Evolutionary conservation across 495 filamentous ascomycete species (phyloP).

Genomic region (Podospora anserina): DNA sequence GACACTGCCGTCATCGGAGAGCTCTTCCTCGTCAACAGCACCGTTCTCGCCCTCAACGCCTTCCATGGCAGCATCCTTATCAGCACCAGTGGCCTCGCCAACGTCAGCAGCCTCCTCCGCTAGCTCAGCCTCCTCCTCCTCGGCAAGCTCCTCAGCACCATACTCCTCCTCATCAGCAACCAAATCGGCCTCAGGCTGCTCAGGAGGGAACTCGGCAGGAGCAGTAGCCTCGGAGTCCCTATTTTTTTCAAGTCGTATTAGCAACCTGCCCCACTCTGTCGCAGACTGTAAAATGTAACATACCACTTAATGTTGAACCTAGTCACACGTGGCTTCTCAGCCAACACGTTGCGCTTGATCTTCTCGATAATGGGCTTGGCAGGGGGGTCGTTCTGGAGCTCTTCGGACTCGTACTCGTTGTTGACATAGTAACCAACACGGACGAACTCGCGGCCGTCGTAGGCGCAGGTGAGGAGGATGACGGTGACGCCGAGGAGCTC

Average conservation of each 20-base stretch:
- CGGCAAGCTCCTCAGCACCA: slow-evolving; percentile 78
- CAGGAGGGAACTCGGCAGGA: slow-evolving; percentile 91
- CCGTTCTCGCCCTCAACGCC: slow-evolving; percentile 57
- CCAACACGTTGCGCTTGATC: slow-evolving; percentile 84
- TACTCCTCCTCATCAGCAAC: slow-evolving; percentile 84
- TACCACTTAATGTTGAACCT: slow-evolving; percentile 99
- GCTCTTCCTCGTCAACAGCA: slow-evolving; percentile 63
- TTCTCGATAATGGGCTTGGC: slow-evolving; percentile 88
- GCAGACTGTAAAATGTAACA: slow-evolving; percentile 20
- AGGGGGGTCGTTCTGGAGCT: slow-evolving; percentile 81
- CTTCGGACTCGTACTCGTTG: slow-evolving; percentile 94
- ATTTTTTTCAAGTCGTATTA: neutral
- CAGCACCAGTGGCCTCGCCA: slow-evolving; percentile 44
- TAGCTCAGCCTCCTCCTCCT: slow-evolving; percentile 55
- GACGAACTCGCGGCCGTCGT: slow-evolving; percentile 94
- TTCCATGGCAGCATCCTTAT: slow-evolving; percentile 81
- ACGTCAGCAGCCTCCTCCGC: slow-evolving; percentile 32
- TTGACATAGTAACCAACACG: slow-evolving; percentile 99
- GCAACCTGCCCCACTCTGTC: slow-evolving; percentile 19
- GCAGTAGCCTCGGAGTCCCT: slow-evolving; percentile 97
- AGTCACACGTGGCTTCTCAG: slow-evolving; percentile 95
- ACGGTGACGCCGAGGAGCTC: slow-evolving; percentile 97
- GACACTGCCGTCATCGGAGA: slow-evolving; percentile 86
- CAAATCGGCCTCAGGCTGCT: slow-evolving; percentile 91
- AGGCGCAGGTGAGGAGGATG: slow-evolving; percentile 92